A percentile compares a stretch with the other conserved stretches of the same genome.
Evolutionary conservation across 257 asterid genomes (phyloP).

Genomic region (Anisodus acutangulus): DNA sequence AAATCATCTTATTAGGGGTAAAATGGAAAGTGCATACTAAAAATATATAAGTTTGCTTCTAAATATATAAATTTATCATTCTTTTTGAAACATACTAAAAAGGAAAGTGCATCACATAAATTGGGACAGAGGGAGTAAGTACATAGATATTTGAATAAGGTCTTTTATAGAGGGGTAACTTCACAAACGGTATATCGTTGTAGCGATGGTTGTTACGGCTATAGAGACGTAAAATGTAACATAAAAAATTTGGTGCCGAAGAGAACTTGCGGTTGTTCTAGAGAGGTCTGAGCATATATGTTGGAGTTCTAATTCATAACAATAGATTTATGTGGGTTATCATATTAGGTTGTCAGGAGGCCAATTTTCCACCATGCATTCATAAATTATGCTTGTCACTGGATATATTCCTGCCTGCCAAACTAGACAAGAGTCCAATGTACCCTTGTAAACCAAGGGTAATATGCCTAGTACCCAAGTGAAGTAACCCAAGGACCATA

Average conservation of each 20-base stretch:
- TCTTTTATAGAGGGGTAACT: neutral
- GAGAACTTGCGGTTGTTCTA: neutral
- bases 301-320: neutral
- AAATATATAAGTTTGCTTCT: neutral
- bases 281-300: neutral
- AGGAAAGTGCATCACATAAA: neutral
- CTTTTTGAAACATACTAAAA: neutral
- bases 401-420: neutral
- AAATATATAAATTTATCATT: neutral
- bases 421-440: neutral
- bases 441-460: neutral
- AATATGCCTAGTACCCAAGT: neutral
- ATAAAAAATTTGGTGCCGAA: neutral
- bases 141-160: neutral
- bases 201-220: neutral
- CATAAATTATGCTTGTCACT: neutral
- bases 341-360: neutral
- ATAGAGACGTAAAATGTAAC: neutral
- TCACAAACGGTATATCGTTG: neutral
- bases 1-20: neutral
- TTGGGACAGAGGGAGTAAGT: neutral
- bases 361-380: neutral
- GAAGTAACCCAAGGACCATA: conserved; percentile 12
- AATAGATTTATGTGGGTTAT: neutral
- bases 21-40: neutral